phyloP scores from a whole-genome alignment of 768 basidiomycete genomes.

The Trichaptum fuscoviolaceum region DNA sequence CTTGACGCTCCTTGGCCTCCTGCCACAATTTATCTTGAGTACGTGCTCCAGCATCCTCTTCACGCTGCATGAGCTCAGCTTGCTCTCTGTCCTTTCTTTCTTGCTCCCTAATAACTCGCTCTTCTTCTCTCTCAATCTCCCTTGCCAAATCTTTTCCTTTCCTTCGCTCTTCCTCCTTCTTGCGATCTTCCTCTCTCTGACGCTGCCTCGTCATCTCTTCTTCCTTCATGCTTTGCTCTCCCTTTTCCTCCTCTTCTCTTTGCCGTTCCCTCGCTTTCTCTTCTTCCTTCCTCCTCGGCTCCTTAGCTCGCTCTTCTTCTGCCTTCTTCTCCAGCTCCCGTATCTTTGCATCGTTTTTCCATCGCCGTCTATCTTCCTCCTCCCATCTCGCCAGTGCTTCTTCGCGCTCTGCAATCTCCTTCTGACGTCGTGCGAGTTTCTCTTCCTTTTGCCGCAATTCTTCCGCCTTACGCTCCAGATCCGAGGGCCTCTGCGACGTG shows the following conservation, averaged over 20 bases:
- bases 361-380: slow-evolving; percentile 18
- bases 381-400: slow-evolving; percentile 15
- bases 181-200: slow-evolving; percentile 9
- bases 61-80: slow-evolving; percentile 20
- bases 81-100: slow-evolving; percentile 20
- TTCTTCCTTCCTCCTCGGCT: slow-evolving; percentile 27
- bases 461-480: slow-evolving; percentile 12
- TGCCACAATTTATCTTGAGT: slow-evolving; percentile 6
- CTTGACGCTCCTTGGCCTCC: slow-evolving; percentile 20
- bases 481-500: slow-evolving; percentile 13
- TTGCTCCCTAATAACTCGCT: slow-evolving; percentile 11
- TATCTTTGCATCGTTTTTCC: slow-evolving; percentile 16
- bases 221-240: slow-evolving; percentile 12
- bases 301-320: slow-evolving; percentile 23
- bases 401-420: slow-evolving; percentile 11
- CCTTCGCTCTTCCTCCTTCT: slow-evolving; percentile 10
- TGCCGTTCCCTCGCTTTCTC: slow-evolving; percentile 14
- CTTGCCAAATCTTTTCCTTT: slow-evolving; percentile 22
- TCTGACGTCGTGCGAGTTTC: slow-evolving; percentile 1
- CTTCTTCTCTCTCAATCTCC: slow-evolving; percentile 9
- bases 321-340: slow-evolving; percentile 14
- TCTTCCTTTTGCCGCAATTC: slow-evolving; percentile 11
- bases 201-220: slow-evolving; percentile 21
- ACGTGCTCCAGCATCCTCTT: slow-evolving; percentile 18
- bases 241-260: slow-evolving; percentile 18